Base-by-base conservation (phyloP, 306 rosid species). In the Hippophae tibetana region DNA sequence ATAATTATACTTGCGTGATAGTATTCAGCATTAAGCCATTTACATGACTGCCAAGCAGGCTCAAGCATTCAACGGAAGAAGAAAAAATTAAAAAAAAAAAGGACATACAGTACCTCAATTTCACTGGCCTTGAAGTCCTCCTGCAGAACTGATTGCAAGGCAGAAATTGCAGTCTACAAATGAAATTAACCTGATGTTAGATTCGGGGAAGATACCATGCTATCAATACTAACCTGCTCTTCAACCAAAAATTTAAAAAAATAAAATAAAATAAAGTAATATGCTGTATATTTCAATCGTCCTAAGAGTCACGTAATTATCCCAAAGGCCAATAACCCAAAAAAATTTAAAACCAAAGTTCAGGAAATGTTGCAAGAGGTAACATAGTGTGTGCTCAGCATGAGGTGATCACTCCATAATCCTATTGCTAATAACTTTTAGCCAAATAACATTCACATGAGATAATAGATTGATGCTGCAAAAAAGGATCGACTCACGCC, bases 111-210 rank as follows among this genome's bases (percentile, higher is more conserved):
- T 85, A 93, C 99, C 99, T 93, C 99, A 52, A 93, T 89, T 76
- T 93, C 99, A 13, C 79, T 88, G 73, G 99, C 94, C 82, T 88
- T 93, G 38, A 93, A 93, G 72, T 93, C 99, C 82, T 93, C 97
- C 73, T 93, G 99, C 58, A 92, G 96, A 74, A 92, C 99, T 44
- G 97, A 92, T 76, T 93, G 99, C 80, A 93, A 68, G 10, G 99
- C 97, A 60, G 99, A 89, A 70, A 93, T 89, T 41, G 95, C 94
- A 75, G 99, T 88, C 99, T 93, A 60, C 45, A 73, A 69, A 75
- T 25, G 41, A 72, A 47, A 23, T 5, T 66, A 58, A 42, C 0
- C 4, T 38, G 13, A 12, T 41, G 47, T 73, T 47, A 54, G 59
- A 46, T n/a, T 5, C 6, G 1, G 6, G 44, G 48, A n/a, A 27